phyloP scores from a whole-genome alignment of 176 grass and related monocot genomes.

The Phragmites australis region DNA sequence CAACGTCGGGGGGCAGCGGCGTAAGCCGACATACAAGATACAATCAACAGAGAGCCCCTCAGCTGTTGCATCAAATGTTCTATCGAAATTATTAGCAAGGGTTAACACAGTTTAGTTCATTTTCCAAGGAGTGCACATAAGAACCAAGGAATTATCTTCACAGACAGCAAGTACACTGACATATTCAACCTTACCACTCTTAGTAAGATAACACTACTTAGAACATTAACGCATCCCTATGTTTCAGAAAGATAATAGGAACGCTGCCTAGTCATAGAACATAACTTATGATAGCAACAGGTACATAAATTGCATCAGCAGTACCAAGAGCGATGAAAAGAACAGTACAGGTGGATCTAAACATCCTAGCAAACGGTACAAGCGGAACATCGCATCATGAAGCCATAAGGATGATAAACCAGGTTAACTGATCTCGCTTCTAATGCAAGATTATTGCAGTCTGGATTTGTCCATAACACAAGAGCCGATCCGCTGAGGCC shows the following conservation, averaged over 20 bases:
- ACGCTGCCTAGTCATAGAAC: background rate
- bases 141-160: too few species aligned
- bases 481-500: constrained; percentile 3
- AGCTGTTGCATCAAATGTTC: too few species aligned
- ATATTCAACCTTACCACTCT: too few species aligned
- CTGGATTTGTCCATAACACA: constrained; percentile 11
- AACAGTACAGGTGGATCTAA: constrained; percentile 19
- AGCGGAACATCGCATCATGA: constrained; percentile 56
- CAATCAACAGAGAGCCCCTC: too few species aligned
- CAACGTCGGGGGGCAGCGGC: too few species aligned
- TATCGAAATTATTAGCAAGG: too few species aligned
- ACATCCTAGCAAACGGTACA: constrained; percentile 42
- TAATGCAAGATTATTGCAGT: constrained; percentile 48
- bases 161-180: too few species aligned
- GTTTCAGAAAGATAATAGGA: background rate
- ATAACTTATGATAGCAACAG: constrained; percentile 34
- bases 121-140: too few species aligned
- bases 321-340: background rate
- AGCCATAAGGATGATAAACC: constrained; percentile 54
- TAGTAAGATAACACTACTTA: background rate
- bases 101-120: too few species aligned
- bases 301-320: constrained; percentile 25
- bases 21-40: too few species aligned
- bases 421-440: constrained; percentile 63
- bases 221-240: background rate